Percentiles rank a stretch among this genome's conserved stretches.
Evolutionary conservation across 2,329 filamentous ascomycete genomes (phyloP).

Genomic region (Cadophora sp.): DNA sequence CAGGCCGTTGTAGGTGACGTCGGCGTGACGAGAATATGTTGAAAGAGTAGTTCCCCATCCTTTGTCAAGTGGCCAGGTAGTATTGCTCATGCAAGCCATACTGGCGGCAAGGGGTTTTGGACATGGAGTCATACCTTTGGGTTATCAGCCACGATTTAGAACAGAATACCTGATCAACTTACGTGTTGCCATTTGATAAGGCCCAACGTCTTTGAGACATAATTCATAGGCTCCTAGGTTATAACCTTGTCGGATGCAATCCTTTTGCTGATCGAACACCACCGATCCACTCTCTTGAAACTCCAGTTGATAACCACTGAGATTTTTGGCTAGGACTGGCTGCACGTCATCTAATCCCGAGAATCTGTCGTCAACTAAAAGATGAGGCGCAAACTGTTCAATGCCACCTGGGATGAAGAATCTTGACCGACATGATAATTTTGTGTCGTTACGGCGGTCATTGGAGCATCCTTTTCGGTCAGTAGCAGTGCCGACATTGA

Average conservation of each 20-base stretch:
- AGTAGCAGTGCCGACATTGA: neutral
- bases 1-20: slow-evolving; percentile 16
- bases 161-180: neutral
- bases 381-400: slow-evolving; percentile 13
- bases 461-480: slow-evolving; percentile 1
- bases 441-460: neutral
- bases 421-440: neutral
- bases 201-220: slow-evolving; percentile 7
- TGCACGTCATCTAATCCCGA: neutral
- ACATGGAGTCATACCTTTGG: slow-evolving; percentile 5
- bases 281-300: neutral
- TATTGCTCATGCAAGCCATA: slow-evolving; percentile 4
- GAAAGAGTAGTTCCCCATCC: slow-evolving; percentile 13
- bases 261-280: slow-evolving; percentile 11
- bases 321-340: slow-evolving; percentile 10
- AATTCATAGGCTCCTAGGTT: slow-evolving; percentile 2
- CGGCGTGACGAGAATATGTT: neutral
- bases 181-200: slow-evolving; percentile 6
- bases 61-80: neutral
- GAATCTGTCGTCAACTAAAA: neutral
- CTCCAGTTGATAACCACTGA: neutral
- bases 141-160: neutral
- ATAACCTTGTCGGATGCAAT: slow-evolving; percentile 11
- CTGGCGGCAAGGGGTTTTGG: slow-evolving; percentile 16
- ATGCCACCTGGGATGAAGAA: slow-evolving; percentile 18